Conservation (phyloP, 2,329 filamentous ascomycete genomes). For the Pyricularia sp. region DNA sequence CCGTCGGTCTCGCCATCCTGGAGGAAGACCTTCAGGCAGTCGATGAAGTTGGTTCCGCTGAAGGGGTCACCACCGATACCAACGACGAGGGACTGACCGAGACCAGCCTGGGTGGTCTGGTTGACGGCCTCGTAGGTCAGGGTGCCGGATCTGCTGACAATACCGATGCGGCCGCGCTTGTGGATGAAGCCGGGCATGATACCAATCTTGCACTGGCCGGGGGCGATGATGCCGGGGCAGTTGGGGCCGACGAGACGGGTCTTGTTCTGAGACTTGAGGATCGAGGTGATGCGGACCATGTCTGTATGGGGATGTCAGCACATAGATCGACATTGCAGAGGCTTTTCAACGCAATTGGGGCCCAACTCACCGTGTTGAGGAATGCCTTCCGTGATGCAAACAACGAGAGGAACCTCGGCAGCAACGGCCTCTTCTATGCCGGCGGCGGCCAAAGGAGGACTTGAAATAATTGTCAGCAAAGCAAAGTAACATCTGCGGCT, state of each 20-base stretch:
- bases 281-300: constrained; percentile 98
- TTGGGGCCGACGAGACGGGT: constrained; percentile 95
- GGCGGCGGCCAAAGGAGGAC: constrained; percentile 81
- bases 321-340: not conserved
- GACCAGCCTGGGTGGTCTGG: constrained; percentile 94
- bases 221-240: constrained; percentile 93
- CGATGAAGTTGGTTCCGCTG: constrained; percentile 98
- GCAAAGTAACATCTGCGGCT: constrained; percentile 2
- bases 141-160: constrained; percentile 95
- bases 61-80: constrained; percentile 98
- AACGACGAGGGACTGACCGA: constrained; percentile 95
- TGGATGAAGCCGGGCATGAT: constrained; percentile 99
- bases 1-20: constrained; percentile 94
- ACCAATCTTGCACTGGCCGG: constrained; percentile 98
- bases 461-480: constrained; percentile 24
- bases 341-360: not conserved
- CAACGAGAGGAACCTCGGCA: constrained; percentile 88
- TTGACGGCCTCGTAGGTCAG: constrained; percentile 99
- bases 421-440: constrained; percentile 95
- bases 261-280: constrained; percentile 96
- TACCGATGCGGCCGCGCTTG: constrained; percentile 97
- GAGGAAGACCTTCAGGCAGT: constrained; percentile 96
- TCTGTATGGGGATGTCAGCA: constrained; percentile 39
- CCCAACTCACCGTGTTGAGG: constrained; percentile 75
- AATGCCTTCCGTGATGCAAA: constrained; percentile 97